Base-by-base conservation (phyloP, 2,329 filamentous ascomycete species). In the Fusarium duplospermum region DNA sequence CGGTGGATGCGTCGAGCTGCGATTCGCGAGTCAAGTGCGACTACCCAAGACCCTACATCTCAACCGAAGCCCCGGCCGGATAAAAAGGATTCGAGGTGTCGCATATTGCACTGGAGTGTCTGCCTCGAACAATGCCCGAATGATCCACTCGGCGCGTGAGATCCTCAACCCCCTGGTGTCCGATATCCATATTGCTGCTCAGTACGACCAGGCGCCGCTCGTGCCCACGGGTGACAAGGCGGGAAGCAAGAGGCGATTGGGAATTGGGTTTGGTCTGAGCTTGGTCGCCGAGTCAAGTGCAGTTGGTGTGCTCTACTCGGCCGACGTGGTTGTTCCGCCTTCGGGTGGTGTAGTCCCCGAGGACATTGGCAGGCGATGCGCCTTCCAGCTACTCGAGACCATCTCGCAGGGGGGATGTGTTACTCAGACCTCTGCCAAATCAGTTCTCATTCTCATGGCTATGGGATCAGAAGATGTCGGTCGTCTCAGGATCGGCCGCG, bases 381-480 rank as follows among this genome's bases (percentile, higher is more conserved):
- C 96, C 18, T 94, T 93, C 81, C 95, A 98, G 82, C 85, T 99
- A 60, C 86, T 99, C 14, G 95, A 98, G 83, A 89, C 91, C 24
- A 92, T 98, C 70, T 90, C 90, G 61, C 89, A 92, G 76, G 96
- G 95, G 13, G 96, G 96, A 1, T 98, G 94, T 81, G 93, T 94
- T 4, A 92, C 91, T 62, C 87, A 87, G 16, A 88, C 93, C 4
- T 93, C 94, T 3, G 91, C 92, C 6, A 87, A 90, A 4, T 96
- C 93, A 0, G 88, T 98, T 73, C 83, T 99, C 62, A 93, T 92
- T 20, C 86, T 99, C 72, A 99, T 99, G 96, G 94, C 95, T 36
- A 98, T 99, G 96, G 96, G 96, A 0, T 94, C 93, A 1, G 96
- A 98, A 81, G 96, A 99, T 82, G 95, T 99, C 16, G 96, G 96